Percentiles rank a stretch among this genome's conserved stretches.
These are phyloP conservation scores for Kazachstania viticola DNA, from an alignment of 805 yeast genomes.

Conservation along the genomic window DNA sequence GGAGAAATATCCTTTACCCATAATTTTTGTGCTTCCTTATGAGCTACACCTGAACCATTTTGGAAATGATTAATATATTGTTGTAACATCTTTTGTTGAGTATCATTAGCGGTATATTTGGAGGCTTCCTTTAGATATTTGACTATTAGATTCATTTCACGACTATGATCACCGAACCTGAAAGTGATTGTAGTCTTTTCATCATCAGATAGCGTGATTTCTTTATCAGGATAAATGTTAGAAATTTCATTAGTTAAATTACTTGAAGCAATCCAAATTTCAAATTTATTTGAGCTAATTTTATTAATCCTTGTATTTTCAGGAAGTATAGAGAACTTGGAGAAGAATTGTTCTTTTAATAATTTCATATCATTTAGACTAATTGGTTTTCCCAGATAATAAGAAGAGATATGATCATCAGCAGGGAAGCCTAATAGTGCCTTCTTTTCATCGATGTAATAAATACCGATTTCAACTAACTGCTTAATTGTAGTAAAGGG, in stretches of 20 bases:
- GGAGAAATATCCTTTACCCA: slow-evolving; percentile 90
- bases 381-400: slow-evolving; percentile 44
- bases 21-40: slow-evolving; percentile 67
- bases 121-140: slow-evolving; percentile 45
- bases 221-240: slow-evolving; percentile 37
- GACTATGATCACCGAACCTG: slow-evolving; percentile 67
- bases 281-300: slow-evolving; percentile 34
- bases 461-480: slow-evolving; percentile 38
- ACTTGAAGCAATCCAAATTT: slow-evolving; percentile 61
- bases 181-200: slow-evolving; percentile 37
- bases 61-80: slow-evolving; percentile 58
- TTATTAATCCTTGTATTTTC: slow-evolving; percentile 66
- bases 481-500: slow-evolving; percentile 17
- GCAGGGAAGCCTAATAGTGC: slow-evolving; percentile 69
- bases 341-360: slow-evolving; percentile 36
- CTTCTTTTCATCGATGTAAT: slow-evolving; percentile 34
- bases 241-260: slow-evolving; percentile 34
- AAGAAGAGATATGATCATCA: slow-evolving; percentile 62
- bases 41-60: slow-evolving; percentile 78
- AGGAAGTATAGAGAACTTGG: slow-evolving; percentile 37
- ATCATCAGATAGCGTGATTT: slow-evolving; percentile 24
- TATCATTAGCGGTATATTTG: slow-evolving; percentile 59
- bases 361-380: slow-evolving; percentile 52
- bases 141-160: slow-evolving; percentile 52
- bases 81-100: slow-evolving; percentile 53